These are phyloP conservation scores for Pachyrhizus erosus DNA, from an alignment of 306 rosid species.

Conservation along the genomic window DNA sequence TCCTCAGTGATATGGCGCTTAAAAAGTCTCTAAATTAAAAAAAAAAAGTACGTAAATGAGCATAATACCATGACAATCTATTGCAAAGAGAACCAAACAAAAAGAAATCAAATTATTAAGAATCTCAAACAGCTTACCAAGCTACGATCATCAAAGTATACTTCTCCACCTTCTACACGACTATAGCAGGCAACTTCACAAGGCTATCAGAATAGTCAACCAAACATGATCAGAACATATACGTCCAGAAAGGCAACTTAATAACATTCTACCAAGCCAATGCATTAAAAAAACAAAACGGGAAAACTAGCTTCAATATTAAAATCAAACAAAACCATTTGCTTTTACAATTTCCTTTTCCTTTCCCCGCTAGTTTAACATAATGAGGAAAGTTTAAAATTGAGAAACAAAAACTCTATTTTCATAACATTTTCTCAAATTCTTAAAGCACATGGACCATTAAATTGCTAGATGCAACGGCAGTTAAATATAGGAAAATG, in stretches of 20 bases:
- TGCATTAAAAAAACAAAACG: background rate
- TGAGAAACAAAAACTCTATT: constrained; percentile 6
- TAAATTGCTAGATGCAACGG: constrained; percentile 16
- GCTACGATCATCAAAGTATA: constrained; percentile 82
- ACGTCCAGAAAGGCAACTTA: constrained; percentile 4
- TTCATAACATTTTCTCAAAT: background rate
- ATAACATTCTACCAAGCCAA: constrained; percentile 6
- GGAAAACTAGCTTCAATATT: constrained; percentile 14
- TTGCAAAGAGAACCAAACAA: background rate
- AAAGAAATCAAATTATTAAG: background rate
- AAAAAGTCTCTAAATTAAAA: constrained; percentile 79
- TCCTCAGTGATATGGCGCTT: constrained; percentile 91
- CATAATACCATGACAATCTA: constrained; percentile 16
- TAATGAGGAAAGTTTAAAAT: background rate
- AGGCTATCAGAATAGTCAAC: constrained; percentile 64
- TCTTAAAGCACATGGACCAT: constrained; percentile 20
- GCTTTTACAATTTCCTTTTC: constrained; percentile 14
- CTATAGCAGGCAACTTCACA: constrained; percentile 88
- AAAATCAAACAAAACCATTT: constrained; percentile 17
- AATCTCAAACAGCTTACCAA: constrained; percentile 64
- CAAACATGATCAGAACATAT: constrained; percentile 28
- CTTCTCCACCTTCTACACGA: constrained; percentile 91
- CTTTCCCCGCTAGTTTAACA: background rate
- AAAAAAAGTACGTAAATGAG: constrained; percentile 12
- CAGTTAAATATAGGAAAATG: constrained; percentile 28